Base-by-base conservation (phyloP, 345 rosid species). In the Eucalyptus curtisii region DNA sequence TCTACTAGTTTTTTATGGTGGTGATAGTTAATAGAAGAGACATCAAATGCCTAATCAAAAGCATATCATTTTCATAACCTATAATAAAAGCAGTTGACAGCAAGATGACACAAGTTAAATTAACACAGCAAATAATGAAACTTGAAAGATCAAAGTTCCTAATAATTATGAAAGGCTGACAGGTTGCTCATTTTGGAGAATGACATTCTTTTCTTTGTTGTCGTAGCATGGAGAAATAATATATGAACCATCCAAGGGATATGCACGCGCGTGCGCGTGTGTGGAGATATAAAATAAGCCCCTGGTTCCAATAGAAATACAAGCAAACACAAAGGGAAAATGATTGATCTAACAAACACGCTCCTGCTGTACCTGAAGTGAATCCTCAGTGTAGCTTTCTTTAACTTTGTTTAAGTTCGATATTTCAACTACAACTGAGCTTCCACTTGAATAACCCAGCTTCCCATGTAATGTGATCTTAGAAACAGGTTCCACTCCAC, bases 331-430 rank as follows among this genome's bases (percentile, higher is more conserved):
- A 76, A 76, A 37, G 45, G 47, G 82, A 37, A 71, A 37, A 76
- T 76, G 82, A 40, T 76, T 76, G 82, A 37, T 76, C 82, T 76
- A 76, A 37, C 27, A 76, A 76, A 76, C 47, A 76, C 8, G 17
- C 27, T 45, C 86, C 55, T 40, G 86, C 81, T 91, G 64, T 91
- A 97, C 99, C 99, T 96, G 99, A 92, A 98, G 96, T 33, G 96
- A 94, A 90, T 98, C 99, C 91, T 97, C 99, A 6, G 96, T 95
- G 87, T 98, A 97, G 95, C 96, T 95, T 93, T 98, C 99, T 90
- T 98, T 97, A 81, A 98, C 99, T 95, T 96, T 97, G 91, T 97
- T 95, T 89, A 98, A 93, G 93, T 96, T 98, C 61, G 99, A 96
- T 91, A 98, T 96, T 92, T 98, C 99, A 92, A 98, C 98, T 49